A percentile compares a stretch with the other conserved stretches of the same genome.
Conservation (phyloP, 768 basidiomycete species). For the Tulasnella sp. region DNA sequence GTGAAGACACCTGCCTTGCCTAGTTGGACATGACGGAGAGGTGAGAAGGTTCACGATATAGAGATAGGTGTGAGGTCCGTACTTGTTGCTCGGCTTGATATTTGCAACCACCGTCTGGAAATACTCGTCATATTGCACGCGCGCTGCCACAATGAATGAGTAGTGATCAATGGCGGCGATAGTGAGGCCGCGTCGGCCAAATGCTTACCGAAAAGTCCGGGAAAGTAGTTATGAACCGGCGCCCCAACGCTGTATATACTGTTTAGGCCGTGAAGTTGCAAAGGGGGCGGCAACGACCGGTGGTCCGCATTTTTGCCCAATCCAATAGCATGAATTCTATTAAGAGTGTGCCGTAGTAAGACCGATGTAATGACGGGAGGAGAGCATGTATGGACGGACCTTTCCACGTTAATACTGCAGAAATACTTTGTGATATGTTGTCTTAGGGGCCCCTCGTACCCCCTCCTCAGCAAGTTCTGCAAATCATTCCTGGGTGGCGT, state of each 20-base stretch:
- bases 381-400: not conserved
- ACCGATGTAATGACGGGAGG: too few species aligned
- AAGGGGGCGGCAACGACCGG: not conserved
- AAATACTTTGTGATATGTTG: slow-evolving; percentile 12
- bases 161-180: not conserved
- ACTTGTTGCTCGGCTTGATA: slow-evolving; percentile 12
- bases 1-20: slow-evolving; percentile 37
- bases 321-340: slow-evolving; percentile 6
- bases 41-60: too few species aligned
- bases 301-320: slow-evolving; percentile 4
- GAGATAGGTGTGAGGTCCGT: too few species aligned
- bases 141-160: not conserved
- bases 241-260: slow-evolving; percentile 1
- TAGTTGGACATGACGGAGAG: slow-evolving; percentile 19
- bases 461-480: not conserved
- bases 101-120: slow-evolving; percentile 15
- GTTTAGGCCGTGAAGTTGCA: slow-evolving; percentile 10
- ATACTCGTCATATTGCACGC: slow-evolving; percentile 3
- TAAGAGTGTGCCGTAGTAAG: not conserved
- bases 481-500: not conserved
- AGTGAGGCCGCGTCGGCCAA: not conserved
- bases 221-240: not conserved
- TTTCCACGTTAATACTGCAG: not conserved
- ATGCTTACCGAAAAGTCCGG: slow-evolving; percentile 6
- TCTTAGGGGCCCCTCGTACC: not conserved